Base-by-base conservation (phyloP, 257 asterid genomes). In the Solanum etuberosum region DNA sequence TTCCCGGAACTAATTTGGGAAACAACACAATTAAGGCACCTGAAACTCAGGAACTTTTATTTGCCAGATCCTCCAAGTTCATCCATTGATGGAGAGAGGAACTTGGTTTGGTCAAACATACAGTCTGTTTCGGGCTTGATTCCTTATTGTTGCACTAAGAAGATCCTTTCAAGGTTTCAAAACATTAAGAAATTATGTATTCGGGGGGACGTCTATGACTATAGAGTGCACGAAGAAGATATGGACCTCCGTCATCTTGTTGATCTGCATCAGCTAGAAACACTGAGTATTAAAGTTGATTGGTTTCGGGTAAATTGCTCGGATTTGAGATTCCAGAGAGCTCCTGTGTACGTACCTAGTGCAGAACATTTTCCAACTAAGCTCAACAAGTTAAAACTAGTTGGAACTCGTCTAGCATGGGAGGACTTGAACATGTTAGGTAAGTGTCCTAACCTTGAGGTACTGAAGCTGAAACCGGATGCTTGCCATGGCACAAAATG, bases 321-420 rank as follows among this genome's bases (percentile, higher is more conserved):
- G 1, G 38, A 35, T 35, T n/a, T 40, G n/a, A 29, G 76, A 68
- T 29, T 68, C 38, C 38, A 14, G 3, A 68, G 1, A 6, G 18
- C 27, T 2, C 43, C 46, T 3, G 46, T 71, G 2, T 34, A 71
- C 12, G 74, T 72, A 72, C 83, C 32, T 3, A 21, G 51, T 88
- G 40, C 87, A 88, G 27, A 38, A 4, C 76, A 87, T 20, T 88
- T 90, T 42, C 91, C 91, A 35, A 81, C 73, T 6, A 83, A 65
- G 43, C 88, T 90, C 6, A 68, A 78, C 3, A 61, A 61, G 70
- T 61, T 61, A 61, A 61, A 61, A n/a, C 31, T 61, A 3, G 70
- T 61, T 6, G 68, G 27, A 23, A 59, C 68, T 59, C 29, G 68
- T 59, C 13, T 59, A 59, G 0, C 68, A 59, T 59, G 68, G 68